Evolutionary conservation across 192 early-diverging fungal species (phyloP), one percentile per base, ranked within the genome.

Genomic region (Oehlia diaphana): DNA sequence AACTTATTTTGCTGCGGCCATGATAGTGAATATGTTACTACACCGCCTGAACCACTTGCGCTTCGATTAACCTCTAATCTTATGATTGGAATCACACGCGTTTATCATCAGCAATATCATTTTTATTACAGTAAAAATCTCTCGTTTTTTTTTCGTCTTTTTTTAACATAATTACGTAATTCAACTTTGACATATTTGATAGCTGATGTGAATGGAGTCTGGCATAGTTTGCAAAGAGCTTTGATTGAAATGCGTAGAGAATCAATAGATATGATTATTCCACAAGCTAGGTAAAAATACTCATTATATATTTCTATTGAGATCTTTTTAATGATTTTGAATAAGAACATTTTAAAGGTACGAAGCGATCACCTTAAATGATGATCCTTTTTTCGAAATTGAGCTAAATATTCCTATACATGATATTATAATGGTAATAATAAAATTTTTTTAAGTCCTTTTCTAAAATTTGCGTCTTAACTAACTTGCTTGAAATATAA

Each of bases 51-150:
- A 64, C 90, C 89, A 13, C 81, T 91, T 53, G 90, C 90, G 0
- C 80, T 91, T 26, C 79, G 90, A 14, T 79, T 91, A 50, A 86
- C 85, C 13, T 91, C 90, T 35, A 91, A 90, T 78, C 74, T 91
- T 21, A 87, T 91, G 89, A 72, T 90, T 47, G 90, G 90, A 14
- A 84, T 91, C 10, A 81, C 83, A 44, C 80, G 90, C 12, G 83
- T 91, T 1, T 89, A 86, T 63, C 74, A 81, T 33, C 88, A 91
- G 66, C 90, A 91, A 62, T 88, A 86, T 42, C 79, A 76, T n/a
- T 88, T 88, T 77, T 89, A 88, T 76, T 85, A 87, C 42, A 44
- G 89, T 90, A 83, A 67, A 74, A 2, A 28, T 33, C 10, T 53
- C 8, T 70, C 3, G 26, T 70, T 23, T 67, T 62, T n/a, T 19